Conservation (phyloP, 345 rosid genomes). For the Eucalyptus camaldulensis region DNA sequence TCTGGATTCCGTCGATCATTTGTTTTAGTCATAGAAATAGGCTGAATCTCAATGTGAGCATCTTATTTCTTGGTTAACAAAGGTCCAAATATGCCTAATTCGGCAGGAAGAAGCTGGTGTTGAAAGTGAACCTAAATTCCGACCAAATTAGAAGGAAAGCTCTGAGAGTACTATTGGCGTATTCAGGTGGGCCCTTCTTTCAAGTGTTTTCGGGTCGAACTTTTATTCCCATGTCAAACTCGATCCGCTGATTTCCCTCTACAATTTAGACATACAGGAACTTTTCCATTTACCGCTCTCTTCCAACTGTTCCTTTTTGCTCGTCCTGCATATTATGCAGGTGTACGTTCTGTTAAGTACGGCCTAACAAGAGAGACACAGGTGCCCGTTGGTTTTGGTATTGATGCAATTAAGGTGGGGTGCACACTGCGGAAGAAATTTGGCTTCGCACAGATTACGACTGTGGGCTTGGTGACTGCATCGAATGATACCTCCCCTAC, state of each 20-base stretch:
- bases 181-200: too few relatives aligned
- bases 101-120: neutral
- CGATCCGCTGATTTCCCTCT: too few relatives aligned
- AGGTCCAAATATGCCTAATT: neutral
- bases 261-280: too few relatives aligned
- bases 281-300: neutral
- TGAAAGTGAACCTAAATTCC: neutral
- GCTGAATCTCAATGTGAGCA: neutral
- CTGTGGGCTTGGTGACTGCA: neutral
- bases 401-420: neutral
- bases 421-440: neutral
- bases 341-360: neutral
- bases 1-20: too few relatives aligned
- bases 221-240: too few relatives aligned
- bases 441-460: neutral
- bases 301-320: neutral
- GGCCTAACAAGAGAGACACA: too few relatives aligned
- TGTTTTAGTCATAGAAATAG: too few relatives aligned
- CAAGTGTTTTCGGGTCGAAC: too few relatives aligned
- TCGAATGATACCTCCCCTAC: neutral
- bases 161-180: too few relatives aligned
- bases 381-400: too few relatives aligned
- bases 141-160: too few relatives aligned
- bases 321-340: neutral
- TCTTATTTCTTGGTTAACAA: neutral